Base-by-base conservation (phyloP, 177 flowering plant genomes). In the Tripterygium wilfordii region DNA sequence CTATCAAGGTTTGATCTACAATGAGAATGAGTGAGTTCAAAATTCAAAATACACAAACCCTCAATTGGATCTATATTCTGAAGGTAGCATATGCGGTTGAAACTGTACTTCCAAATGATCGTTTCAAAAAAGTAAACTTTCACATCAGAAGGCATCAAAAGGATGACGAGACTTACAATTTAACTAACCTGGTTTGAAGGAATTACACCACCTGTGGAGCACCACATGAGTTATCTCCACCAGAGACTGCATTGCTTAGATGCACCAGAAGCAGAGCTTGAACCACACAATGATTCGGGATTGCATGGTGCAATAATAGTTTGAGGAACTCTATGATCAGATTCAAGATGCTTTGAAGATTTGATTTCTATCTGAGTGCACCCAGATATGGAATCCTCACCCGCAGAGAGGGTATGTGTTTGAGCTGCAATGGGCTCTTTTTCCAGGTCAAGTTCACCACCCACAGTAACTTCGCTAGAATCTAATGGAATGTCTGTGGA, bases 131-230 rank as follows among this genome's bases (percentile, higher is more conserved):
- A n/a, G n/a, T n/a, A n/a, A n/a, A n/a, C n/a, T n/a, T n/a, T n/a
- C n/a, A n/a, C n/a, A n/a, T n/a, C n/a, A n/a, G n/a, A n/a, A n/a
- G n/a, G n/a, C n/a, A n/a, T n/a, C n/a, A n/a, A n/a, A n/a, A n/a
- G n/a, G n/a, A n/a, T n/a, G n/a, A n/a, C n/a, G n/a, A n/a, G n/a
- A n/a, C n/a, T n/a, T n/a, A n/a, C n/a, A n/a, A n/a, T n/a, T 27
- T 31, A 59, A 41, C 53, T 41, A 22, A 44, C 61, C 44, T 45
- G 49, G 45, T 59, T 59, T 45, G 61, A 50, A 0, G 42, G 14
- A 18, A 15, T 17, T 23, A n/a, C n/a, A 58, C 28, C n/a, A n/a
- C n/a, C n/a, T n/a, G n/a, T n/a, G n/a, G n/a, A n/a, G 45, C 22
- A 30, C 48, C 56, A 36, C 28, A 3, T 6, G 55, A 18, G 20